Evolutionary conservation across 768 basidiomycete species (phyloP), one percentile per base, ranked within the genome.

Genomic region (Psilocybe azurescens): DNA sequence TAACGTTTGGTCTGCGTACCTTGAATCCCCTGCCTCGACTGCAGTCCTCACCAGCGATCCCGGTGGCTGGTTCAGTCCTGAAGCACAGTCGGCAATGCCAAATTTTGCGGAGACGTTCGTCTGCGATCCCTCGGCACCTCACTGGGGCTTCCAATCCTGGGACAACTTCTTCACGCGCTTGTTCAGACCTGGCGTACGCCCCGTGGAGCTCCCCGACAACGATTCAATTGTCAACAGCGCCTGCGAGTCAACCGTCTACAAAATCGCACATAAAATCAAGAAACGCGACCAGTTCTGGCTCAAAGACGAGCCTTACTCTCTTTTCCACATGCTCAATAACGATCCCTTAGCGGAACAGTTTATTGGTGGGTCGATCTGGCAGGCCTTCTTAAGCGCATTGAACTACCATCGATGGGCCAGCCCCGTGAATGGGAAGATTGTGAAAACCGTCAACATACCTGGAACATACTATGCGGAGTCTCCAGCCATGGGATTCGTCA

Each of bases 101-200:
- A 36, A 33, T 16, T 57, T 57, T 32, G 28, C 20, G 16, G 47
- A 57, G 14, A 48, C 46, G 0, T 57, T 14, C 30, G 18, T 57
- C 8, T 57, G 56, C 47, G 56, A 57, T n/a, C 56, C 56, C 3
- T 7, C 13, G 28, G 14, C 9, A n/a, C 56, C 56, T 10, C 20
- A 47, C 30, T 33, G 29, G 7, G 56, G 56, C 4, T 57, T 57
- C 30, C 11, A 20, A 28, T 57, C 56, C 10, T 48, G 56, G 56
- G 56, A 57, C 46, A 29, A 57, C 46, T 57, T 57, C 56, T 57
- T 57, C 46, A 57, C 56, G 3, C 41, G 56, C 14, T 5, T 16
- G 16, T 57, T 57, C 56, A 47, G 46, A 16, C 20, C 13, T 5
- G 56, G 56, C 5, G n/a, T 48, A 10, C 56, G 56, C 4, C 56